Conservation (phyloP, 2,329 filamentous ascomycete species). For the Aspergillus caelatus region DNA sequence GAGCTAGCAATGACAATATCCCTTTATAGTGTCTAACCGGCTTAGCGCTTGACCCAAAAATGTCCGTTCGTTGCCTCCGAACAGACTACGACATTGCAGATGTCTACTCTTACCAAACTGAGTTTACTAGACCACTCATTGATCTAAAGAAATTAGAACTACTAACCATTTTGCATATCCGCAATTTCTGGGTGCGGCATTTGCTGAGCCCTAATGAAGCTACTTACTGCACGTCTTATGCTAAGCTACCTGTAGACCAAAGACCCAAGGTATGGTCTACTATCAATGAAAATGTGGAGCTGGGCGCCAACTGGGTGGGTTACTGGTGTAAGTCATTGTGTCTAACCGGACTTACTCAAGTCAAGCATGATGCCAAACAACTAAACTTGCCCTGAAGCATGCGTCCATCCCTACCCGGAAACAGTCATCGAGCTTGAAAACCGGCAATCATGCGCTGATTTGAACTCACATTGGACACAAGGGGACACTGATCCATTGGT, state of each 20-base stretch:
- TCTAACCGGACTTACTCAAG: not conserved
- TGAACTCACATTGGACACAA: slow-evolving; percentile 24
- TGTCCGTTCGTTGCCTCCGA: too few species aligned
- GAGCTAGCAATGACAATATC: too few species aligned
- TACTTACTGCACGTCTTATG: slow-evolving; percentile 30
- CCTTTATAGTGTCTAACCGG: too few species aligned
- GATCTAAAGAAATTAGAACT: slow-evolving; percentile 29
- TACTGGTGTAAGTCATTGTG: slow-evolving; percentile 34
- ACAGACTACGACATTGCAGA: slow-evolving; percentile 16
- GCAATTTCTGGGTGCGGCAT: slow-evolving; percentile 48
- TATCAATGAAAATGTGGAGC: slow-evolving; percentile 5
- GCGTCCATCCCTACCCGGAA: slow-evolving; percentile 38
- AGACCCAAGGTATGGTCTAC: slow-evolving; percentile 26
- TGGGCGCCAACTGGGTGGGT: slow-evolving; percentile 35
- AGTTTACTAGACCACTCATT: slow-evolving; percentile 18
- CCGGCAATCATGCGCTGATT: slow-evolving; percentile 41
- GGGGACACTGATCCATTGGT: slow-evolving; percentile 29
- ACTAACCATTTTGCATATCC: slow-evolving; percentile 38
- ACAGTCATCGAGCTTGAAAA: slow-evolving; percentile 26
- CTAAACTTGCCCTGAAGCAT: slow-evolving; percentile 28
- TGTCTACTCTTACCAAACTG: slow-evolving; percentile 29
- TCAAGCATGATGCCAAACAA: not conserved
- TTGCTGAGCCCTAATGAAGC: slow-evolving; percentile 33
- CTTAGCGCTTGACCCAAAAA: too few species aligned
- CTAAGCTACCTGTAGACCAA: slow-evolving; percentile 14